Evolutionary conservation across 495 filamentous ascomycete species (phyloP).

Genomic region (Sphaerosporella brunnea): DNA sequence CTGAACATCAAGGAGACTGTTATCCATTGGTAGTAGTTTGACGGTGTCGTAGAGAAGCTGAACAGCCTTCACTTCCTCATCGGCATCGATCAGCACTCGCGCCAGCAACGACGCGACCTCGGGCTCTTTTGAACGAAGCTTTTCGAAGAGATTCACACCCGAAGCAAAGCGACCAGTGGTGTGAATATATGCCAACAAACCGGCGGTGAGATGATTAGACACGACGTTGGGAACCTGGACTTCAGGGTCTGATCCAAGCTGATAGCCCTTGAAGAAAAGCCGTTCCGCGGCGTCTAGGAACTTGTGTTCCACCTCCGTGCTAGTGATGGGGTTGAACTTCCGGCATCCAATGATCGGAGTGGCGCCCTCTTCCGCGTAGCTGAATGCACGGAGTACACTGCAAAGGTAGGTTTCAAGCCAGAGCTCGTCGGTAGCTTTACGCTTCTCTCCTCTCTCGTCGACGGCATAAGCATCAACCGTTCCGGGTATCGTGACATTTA

Average conservation of each 20-base stretch:
- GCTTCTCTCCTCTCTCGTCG: constrained; percentile 86
- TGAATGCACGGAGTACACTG: constrained; percentile 78
- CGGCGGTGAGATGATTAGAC: constrained; percentile 96
- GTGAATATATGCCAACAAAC: constrained; percentile 87
- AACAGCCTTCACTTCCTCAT: constrained; percentile 91
- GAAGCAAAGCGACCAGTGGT: constrained; percentile 91
- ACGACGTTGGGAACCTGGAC: constrained; percentile 95
- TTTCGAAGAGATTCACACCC: constrained; percentile 95
- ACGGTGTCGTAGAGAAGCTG: constrained; percentile 72
- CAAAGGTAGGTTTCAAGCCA: constrained; percentile 98
- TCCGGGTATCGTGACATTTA: constrained; percentile 89
- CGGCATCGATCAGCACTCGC: constrained; percentile 73
- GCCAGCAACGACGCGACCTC: constrained; percentile 88
- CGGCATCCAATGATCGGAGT: constrained; percentile 85
- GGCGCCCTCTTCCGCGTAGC: constrained; percentile 88
- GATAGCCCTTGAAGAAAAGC: constrained; percentile 87
- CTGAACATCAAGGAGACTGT: constrained; percentile 81
- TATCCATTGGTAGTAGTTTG: constrained; percentile 87
- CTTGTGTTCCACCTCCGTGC: constrained; percentile 88
- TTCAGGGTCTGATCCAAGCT: constrained; percentile 88
- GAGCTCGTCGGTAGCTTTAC: constrained; percentile 72
- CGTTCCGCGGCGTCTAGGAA: constrained; percentile 91
- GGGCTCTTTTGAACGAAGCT: constrained; percentile 71
- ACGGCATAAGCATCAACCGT: constrained; percentile 91
- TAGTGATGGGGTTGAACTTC: constrained; percentile 92